Evolutionary conservation across 345 rosid species (phyloP), one percentile per base, ranked within the genome.

Genomic region (Sonneratia caseolaris): DNA sequence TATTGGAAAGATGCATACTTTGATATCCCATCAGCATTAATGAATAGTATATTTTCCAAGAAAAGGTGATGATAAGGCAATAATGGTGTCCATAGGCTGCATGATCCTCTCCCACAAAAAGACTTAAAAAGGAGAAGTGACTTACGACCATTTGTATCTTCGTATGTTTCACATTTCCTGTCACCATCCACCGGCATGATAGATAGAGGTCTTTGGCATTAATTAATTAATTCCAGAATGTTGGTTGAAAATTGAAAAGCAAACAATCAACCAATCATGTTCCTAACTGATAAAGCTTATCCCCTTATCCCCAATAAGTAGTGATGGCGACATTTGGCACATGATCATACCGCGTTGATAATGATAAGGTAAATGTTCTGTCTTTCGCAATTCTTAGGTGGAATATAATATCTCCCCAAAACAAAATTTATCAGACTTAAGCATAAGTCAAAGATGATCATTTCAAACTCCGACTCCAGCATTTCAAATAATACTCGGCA

Each of bases 191-290:
- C 47, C 49, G 36, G 40, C 15, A 64, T 40, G 42, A 71, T 61
- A 22, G 47, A 24, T 21, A 66, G 47, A 62, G 48, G 42, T 71
- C 10, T 45, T 71, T 71, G 56, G 22, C 6, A 62, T 16, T 16
- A 9, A 70, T 19, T 24, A 35, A 70, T 37, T 13, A 47, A 45
- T 18, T 19, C 64, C 37, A 22, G 8, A 16, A 27, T 21, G 36
- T 45, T 9, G 48, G 27, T 38, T 22, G 40, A 42, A 43, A 71
- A 15, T 57, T 24, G 40, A 35, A 71, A 64, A 64, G 59, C 32
- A 18, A 71, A 37, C 56, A 62, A 45, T 71, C 68, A 71, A 71
- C 45, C 68, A 64, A 45, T 71, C 55, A 45, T 65, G 40, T 62
- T 38, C 15, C 56, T 37, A 40, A 35, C 27, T 32, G 55, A 42